Percentiles rank a stretch among this genome's conserved stretches.
These are phyloP conservation scores for Talaromyces marneffei DNA, from an alignment of 2,329 filamentous ascomycete species.

Conservation along the genomic window DNA sequence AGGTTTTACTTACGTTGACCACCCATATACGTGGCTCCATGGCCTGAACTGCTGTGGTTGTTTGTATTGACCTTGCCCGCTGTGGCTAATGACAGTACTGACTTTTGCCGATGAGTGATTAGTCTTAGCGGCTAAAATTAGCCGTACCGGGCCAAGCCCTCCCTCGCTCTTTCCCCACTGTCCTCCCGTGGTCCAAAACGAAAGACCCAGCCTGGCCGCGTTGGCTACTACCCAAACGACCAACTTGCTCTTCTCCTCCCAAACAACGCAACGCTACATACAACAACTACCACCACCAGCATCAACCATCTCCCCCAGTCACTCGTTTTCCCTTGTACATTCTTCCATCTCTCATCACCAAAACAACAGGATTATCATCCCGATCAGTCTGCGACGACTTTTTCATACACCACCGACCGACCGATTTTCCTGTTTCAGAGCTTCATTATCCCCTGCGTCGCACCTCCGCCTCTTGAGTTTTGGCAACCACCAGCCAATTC, in stretches of 20 bases:
- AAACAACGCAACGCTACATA: background rate
- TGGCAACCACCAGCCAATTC: background rate
- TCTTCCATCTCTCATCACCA: background rate
- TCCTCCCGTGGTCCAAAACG: background rate
- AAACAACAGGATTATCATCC: background rate
- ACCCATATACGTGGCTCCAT: background rate
- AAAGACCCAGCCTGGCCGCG: background rate
- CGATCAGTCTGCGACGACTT: background rate
- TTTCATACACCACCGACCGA: background rate
- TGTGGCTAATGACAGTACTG: background rate
- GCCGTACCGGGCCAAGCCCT: background rate
- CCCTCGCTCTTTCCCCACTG: background rate
- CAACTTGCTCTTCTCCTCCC: background rate
- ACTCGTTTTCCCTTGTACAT: constrained; percentile 1
- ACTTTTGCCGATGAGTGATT: no score
- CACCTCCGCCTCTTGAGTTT: constrained; percentile 2
- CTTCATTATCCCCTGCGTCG: constrained; percentile 13
- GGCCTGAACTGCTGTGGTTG: background rate
- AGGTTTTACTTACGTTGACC: background rate
- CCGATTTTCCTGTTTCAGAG: background rate
- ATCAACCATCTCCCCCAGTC: background rate
- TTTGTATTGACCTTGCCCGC: background rate
- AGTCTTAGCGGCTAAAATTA: background rate
- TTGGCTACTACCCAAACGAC: no score
- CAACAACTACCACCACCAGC: background rate